Percentiles rank a stretch among this genome's conserved stretches.
Conservation (phyloP, 208 protist genomes). For the Leishmania aethiopica region DNA sequence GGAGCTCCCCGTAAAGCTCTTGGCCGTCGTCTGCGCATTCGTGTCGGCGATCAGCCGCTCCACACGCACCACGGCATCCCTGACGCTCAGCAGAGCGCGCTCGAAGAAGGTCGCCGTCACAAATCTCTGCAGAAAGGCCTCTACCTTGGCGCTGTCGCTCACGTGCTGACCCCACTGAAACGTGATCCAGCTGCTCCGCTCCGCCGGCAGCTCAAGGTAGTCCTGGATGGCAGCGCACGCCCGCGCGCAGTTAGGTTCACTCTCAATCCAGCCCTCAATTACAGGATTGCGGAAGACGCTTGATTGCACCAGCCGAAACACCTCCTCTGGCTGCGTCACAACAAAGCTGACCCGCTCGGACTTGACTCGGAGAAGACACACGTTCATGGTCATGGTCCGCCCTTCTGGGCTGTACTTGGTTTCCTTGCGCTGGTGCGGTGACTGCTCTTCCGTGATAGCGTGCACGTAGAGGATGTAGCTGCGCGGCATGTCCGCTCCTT, state of each 20-base stretch:
- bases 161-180: conserved; percentile 79
- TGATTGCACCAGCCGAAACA: conserved; percentile 71
- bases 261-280: conserved; percentile 85
- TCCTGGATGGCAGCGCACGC: conserved; percentile 51
- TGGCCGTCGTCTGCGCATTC: background rate
- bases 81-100: conserved; percentile 37
- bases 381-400: conserved; percentile 59
- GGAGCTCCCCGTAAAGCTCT: background rate
- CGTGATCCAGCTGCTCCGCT: conserved; percentile 38
- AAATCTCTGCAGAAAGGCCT: conserved; percentile 68
- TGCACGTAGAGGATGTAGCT: conserved; percentile 67
- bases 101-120: conserved; percentile 67
- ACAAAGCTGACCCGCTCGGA: conserved; percentile 55
- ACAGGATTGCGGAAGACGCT: conserved; percentile 82
- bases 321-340: conserved; percentile 58
- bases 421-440: conserved; percentile 13
- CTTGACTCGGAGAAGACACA: conserved; percentile 53
- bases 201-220: conserved; percentile 34
- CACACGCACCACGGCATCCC: conserved; percentile 36
- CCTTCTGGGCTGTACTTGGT: conserved; percentile 72
- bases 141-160: conserved; percentile 50
- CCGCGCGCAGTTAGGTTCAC: conserved; percentile 46
- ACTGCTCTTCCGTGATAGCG: conserved; percentile 24
- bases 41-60: conserved; percentile 30
- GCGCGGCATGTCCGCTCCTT: conserved; percentile 37